Base-by-base conservation (phyloP, 495 filamentous ascomycete species). In the Cairneyella variabilis region DNA sequence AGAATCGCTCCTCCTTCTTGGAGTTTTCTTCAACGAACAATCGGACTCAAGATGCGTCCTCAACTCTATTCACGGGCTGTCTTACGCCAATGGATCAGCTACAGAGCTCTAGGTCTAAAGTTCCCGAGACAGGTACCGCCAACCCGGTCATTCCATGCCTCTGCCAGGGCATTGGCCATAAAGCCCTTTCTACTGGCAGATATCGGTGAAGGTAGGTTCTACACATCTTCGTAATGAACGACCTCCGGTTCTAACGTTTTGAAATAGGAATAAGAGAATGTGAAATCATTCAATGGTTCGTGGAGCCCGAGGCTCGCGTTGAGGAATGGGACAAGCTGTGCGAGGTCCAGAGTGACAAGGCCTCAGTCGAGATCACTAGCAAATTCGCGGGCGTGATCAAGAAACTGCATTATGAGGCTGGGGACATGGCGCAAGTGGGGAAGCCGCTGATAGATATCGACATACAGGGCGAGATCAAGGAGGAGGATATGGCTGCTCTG, bases 241-340 rank as follows among this genome's bases (percentile, higher is more conserved):
- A 10, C 27, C 23, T 9, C 16, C 34, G 21, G 26, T 50, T 42
- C 48, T 64, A 23, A 62, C 44, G 21, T 50, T 59, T 59, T 40
- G 7, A 43, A 32, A 36, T 53, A 96, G 91, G 93, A 43, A 98
- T 97, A 63, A 89, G 90, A 59, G 93, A 98, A 71, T 95, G 93
- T 68, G 92, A 97, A 68, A 89, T 99, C 63, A 97, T 97, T 60
- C 95, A 97, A 74, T 99, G 95, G 95, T 99, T 97, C 68, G 93
- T 97, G 55, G 86, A 96, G 68, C 91, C 95, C 46, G 91, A 88
- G 45, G 95, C 95, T 21, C 83, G 90, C 48, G 90, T 99, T 59
- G 91, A 97, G 74, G 90, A 99, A 71, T 99, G 95, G 81, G 92
- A 95, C 65, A 92, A 90, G 50, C 72, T 99, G 32, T 99, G 95